Base-by-base conservation (phyloP, 2,329 filamentous ascomycete genomes). In the Penicillium sclerotigenum region DNA sequence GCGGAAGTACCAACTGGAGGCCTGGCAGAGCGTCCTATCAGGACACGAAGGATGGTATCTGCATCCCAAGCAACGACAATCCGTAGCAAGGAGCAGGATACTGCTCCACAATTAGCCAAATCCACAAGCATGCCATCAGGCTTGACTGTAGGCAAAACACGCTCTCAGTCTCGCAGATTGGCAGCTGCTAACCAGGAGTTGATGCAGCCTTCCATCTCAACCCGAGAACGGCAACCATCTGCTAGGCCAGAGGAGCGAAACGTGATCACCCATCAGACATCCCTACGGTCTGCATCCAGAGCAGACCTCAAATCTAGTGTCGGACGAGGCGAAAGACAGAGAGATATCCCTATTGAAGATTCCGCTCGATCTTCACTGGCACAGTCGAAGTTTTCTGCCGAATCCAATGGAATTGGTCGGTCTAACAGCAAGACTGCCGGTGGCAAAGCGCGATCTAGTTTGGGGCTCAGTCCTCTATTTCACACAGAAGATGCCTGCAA, bases 61-160 rank as follows among this genome's bases (percentile, higher is more conserved):
- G 65, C 66, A 22, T 73, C 71, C 1, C 67, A 74, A 33, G 70
- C 73, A 5, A 65, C 65, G 2, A 69, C 73, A 2, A 34, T 71
- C 36, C 68, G 71, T 14, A 72, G 71, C 14, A 52, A 68, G 36
- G 68, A 73, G 31, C 61, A 54, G 16, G 65, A 65, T 14, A 54
- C 63, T 11, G 62, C 54, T 24, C 64, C 69, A 6, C 61, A 63
- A 24, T 58, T 72, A 34, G 56, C 68, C 22, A 73, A 73, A 56
- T 67, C 71, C 3, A 68, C 54, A n/a, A 73, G 67, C 37, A 68
- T 65, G 38, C 67, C 69, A 18, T 68, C 60, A 7, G 68, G 66
- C 28, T 58, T 76, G 41, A 73, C 68, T 6, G 69, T 74, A 48
- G 73, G 72, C n/a, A 75, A 75, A 60, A 77, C 74, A 18, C 69